Base-by-base conservation (phyloP, 2,329 filamentous ascomycete genomes). In the Lizonia empirigonia region DNA sequence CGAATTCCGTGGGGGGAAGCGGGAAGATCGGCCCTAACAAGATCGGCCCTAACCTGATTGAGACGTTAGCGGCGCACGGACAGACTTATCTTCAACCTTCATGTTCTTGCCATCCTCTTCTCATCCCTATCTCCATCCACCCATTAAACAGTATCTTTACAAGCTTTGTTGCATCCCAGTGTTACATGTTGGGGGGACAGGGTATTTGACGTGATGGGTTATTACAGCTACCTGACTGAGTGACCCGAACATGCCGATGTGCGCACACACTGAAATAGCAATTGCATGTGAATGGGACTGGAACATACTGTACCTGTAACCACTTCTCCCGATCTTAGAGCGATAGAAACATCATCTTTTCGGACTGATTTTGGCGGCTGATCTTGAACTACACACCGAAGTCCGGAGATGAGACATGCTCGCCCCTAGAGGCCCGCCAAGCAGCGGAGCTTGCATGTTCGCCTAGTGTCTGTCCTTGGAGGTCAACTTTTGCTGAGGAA, bases 181-280 rank as follows among this genome's bases (percentile, higher is more conserved):
- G 44, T 47, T 47, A 47, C 44, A 46, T 39, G 20, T 26, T 20
- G 15, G 24, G 24, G 10, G n/a, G n/a, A n/a, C n/a, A n/a, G n/a
- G n/a, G n/a, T n/a, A n/a, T n/a, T n/a, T n/a, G n/a, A n/a, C n/a
- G n/a, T n/a, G n/a, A n/a, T n/a, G n/a, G n/a, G n/a, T n/a, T n/a
- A n/a, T 12, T 7, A 18, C 13, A 30, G 15, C 10, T 13, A 15
- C 33, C n/a, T 30, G 18, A 16, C 13, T 26, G 3, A n/a, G 12
- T 27, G 26, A 29, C 9, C 33, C 18, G 22, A 46, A 19, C 26
- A 35, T 19, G 23, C 20, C 15, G 10, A 35, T 18, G 32, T 24
- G 35, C n/a, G 16, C 26, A 34, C n/a, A 34, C 9, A 20, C 32
- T 26, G 20, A 23, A 34, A 35, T 30, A 22, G 41, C n/a, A n/a